Conservation (phyloP, 208 protist species). For the Novymonas esmeraldas region DNA sequence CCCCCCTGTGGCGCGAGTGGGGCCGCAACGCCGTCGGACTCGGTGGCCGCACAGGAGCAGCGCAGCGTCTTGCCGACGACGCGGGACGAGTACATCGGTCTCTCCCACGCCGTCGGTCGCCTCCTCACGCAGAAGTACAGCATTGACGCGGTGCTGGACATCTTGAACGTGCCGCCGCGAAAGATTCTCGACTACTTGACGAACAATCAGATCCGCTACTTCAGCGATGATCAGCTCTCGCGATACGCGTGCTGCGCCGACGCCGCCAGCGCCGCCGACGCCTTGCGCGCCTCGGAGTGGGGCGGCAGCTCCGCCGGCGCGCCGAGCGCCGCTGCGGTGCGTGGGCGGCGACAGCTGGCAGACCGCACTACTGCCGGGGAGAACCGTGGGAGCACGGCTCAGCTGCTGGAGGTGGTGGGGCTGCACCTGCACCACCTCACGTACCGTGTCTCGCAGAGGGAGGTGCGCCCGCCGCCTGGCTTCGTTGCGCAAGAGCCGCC, state of each 20-base stretch:
- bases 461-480: conserved; percentile 52
- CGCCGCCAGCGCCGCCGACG: conserved; percentile 56
- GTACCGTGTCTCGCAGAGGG: conserved; percentile 49
- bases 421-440: conserved; percentile 45
- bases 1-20: background rate
- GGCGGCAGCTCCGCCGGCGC: conserved; percentile 13
- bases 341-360: conserved; percentile 32
- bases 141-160: conserved; percentile 42
- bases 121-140: conserved; percentile 85
- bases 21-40: background rate
- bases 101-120: conserved; percentile 78
- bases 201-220: conserved; percentile 79
- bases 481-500: conserved; percentile 72
- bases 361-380: conserved; percentile 52
- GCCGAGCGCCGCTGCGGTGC: conserved; percentile 18
- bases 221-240: conserved; percentile 52
- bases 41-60: background rate
- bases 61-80: conserved; percentile 28
- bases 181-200: conserved; percentile 74
- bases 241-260: conserved; percentile 54
- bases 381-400: conserved; percentile 25
- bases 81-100: conserved; percentile 76
- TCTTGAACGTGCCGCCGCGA: conserved; percentile 63
- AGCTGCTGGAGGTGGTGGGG: conserved; percentile 52
- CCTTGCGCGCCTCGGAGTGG: conserved; percentile 44